phyloP scores from a whole-genome alignment of 345 rosid species.

The Eucalyptus rudis region DNA sequence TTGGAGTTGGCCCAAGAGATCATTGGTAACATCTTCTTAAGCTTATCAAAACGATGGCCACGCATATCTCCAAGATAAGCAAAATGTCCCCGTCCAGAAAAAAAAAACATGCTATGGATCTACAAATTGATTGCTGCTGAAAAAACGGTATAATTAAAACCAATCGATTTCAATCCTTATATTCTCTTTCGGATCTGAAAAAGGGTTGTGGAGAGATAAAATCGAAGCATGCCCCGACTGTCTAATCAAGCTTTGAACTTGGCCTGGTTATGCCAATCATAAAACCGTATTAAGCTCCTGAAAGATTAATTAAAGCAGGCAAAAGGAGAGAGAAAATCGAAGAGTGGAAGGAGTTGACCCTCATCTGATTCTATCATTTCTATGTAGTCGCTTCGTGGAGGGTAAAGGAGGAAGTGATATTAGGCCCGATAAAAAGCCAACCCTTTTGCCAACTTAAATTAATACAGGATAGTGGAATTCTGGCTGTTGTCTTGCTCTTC shows the following conservation, averaged over 20 bases:
- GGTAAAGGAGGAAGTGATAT: not conserved
- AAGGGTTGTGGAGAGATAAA: conserved; percentile 6
- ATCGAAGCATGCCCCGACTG: conserved; percentile 14
- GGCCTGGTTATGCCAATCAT: not conserved
- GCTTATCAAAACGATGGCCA: not conserved
- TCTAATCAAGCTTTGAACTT: conserved; percentile 20
- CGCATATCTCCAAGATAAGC: not conserved
- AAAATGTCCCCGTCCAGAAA: not conserved
- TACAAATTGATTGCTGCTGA: not conserved
- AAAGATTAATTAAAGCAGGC: too few species aligned
- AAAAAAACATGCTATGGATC: not conserved
- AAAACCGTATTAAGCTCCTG: too few species aligned
- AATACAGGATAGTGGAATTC: too few species aligned
- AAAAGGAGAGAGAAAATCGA: not conserved
- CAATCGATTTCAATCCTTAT: not conserved
- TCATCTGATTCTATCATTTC: conserved; percentile 1
- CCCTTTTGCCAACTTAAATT: too few species aligned
- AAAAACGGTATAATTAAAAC: not conserved
- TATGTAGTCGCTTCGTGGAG: not conserved
- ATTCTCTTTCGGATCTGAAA: not conserved
- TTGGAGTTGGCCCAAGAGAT: not conserved
- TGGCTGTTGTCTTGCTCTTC: too few species aligned
- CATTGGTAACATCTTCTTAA: not conserved
- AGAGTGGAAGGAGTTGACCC: conserved; percentile 3
- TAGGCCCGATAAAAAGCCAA: not conserved